phyloP scores from a whole-genome alignment of 345 rosid species.

The Citrus trifoliata region DNA sequence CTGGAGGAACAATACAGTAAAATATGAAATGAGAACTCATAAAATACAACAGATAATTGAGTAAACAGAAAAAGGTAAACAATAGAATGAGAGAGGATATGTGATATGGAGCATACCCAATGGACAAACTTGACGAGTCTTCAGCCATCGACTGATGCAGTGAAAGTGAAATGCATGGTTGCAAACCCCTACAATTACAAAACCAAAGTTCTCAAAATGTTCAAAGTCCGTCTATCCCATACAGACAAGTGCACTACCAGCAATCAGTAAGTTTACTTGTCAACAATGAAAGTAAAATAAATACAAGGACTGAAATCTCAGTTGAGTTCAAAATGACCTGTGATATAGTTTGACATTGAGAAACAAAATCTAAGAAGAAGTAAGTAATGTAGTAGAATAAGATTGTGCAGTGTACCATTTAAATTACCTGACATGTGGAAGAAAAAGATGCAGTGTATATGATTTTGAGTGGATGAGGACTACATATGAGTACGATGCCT shows the following conservation, averaged over 20 bases:
- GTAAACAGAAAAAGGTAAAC: not conserved
- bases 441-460: not conserved
- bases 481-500: not conserved
- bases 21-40: not conserved
- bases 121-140: conserved; percentile 99
- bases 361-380: not conserved
- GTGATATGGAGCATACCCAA: conserved; percentile 47
- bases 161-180: conserved; percentile 99
- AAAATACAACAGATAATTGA: not conserved
- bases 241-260: not conserved
- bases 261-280: not conserved
- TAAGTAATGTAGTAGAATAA: too few species aligned
- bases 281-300: not conserved
- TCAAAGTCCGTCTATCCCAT: not conserved
- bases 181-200: conserved; percentile 62
- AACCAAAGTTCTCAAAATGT: not conserved
- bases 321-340: not conserved
- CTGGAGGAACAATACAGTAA: conserved; percentile 33
- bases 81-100: not conserved
- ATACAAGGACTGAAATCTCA: not conserved
- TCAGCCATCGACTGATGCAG: conserved; percentile 97
- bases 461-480: not conserved
- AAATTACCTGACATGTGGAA: not conserved
- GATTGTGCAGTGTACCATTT: not conserved
- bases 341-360: not conserved